Evolutionary conservation across 169 alveolate genomes (phyloP), one percentile per base, ranked within the genome.

Genomic region (Plasmodium adleri): DNA sequence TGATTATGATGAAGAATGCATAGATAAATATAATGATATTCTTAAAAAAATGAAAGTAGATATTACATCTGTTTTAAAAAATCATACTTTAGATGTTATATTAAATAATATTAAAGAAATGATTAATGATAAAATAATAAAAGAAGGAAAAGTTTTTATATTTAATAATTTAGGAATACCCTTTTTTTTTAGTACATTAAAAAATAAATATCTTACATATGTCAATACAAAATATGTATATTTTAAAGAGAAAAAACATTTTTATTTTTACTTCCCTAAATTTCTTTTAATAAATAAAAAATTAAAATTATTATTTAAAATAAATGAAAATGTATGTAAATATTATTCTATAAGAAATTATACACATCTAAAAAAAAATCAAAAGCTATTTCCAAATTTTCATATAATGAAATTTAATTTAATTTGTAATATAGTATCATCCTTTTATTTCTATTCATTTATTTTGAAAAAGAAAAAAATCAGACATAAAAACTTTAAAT

Each of bases 121-220:
- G 2, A 59, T 78, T 49, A 78, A 43, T 20, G 67, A 78, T 1
- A 50, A 78, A 45, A 70, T 26, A n/a, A 50, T 26, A 1, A 78
- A 78, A 52, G 56, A 78, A 7, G 89, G 89, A 1, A 78, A 58
- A 0, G 47, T 78, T 12, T 71, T 49, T n/a, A 50, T 78, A n/a
- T 78, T 49, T 6, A 78, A 78, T 39, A 78, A 78, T 52, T 66
- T 78, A n/a, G 76, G 64, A 2, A 58, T 78, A 6, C 89, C 89
- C 20, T 64, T 78, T 2, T 78, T 78, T 45, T 50, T 78, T 0
- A 78, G 74, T 45, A 67, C 89, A 78, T 26, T 22, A 2, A 56
- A 78, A 50, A 49, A 62, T 32, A 78, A 58, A 13, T 70, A 78
- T 12, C 70, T 78, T 10, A 22, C 67, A 64, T 78, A 24, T 66